Base-by-base conservation (phyloP, 352 stramenopile species). In the Thalassiosira mediterranea region DNA sequence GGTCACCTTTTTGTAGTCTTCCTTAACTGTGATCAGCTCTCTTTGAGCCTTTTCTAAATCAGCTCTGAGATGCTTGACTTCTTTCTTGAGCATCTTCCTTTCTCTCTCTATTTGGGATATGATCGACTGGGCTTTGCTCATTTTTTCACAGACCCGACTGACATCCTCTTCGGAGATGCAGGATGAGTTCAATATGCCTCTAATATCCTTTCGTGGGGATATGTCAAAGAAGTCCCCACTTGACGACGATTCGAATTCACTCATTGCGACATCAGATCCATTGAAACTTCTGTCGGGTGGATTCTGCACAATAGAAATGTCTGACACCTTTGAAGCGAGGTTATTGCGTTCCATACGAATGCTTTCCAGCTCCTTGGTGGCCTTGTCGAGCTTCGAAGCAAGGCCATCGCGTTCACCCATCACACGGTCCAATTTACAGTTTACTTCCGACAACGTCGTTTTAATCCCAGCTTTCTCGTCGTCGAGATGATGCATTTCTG, bases 11-110 rank as follows among this genome's bases (percentile, higher is more conserved):
- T 31, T 48, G 19, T 29, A 60, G 28, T 73, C 54, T 44, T 69
- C 54, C 28, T 67, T 79, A 10, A 28, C 44, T 19, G 29, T 38
- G 2, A 31, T 38, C 23, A 79, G 47, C 34, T 74, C 71, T 51
- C 46, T 26, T 37, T 44, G 40, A 63, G 71, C 46, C 15, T 28
- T 38, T 65, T 73, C 53, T 47, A 79, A 54, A 28, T 51, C 28
- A 52, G 17, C 42, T 52, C 51, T 54, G 0, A 78, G 57, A 31
- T 61, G 47, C 51, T 79, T 72, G 2, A 83, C 62, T 64, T 83
- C 74, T 49, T 72, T 56, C 29, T 74, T 71, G 0, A 83, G 56
- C 19, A 64, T 42, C 11, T 66, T 63, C 53, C 69, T 70, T 49
- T 83, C 74, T 37, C 56, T 4, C 38, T 77, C 54, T 44, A 75